phyloP scores from a whole-genome alignment of 2,329 filamentous ascomycete genomes.

The Fusarium lateritium region DNA sequence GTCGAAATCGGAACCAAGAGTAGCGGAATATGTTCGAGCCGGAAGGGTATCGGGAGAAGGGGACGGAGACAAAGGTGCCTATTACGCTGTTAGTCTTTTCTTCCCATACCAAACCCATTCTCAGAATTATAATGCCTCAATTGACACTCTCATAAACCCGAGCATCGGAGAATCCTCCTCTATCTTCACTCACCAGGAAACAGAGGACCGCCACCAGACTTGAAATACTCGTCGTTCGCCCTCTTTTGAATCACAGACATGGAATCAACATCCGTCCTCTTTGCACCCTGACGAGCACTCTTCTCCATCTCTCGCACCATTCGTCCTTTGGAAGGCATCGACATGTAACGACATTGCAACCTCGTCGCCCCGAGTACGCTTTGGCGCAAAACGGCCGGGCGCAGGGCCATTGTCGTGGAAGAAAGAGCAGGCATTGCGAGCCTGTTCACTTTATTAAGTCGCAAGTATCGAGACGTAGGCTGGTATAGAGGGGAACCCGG shows the following conservation, averaged over 20 bases:
- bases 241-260: slow-evolving; percentile 52
- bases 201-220: slow-evolving; percentile 52
- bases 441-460: not conserved
- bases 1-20: slow-evolving; percentile 55
- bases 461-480: slow-evolving; percentile 5
- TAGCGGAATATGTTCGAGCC: slow-evolving; percentile 53
- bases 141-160: not conserved
- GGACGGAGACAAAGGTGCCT: slow-evolving; percentile 66
- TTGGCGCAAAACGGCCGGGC: slow-evolving; percentile 41
- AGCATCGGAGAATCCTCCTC: not conserved
- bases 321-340: slow-evolving; percentile 45
- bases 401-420: slow-evolving; percentile 40
- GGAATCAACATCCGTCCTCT: slow-evolving; percentile 48
- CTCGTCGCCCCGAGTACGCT: slow-evolving; percentile 40
- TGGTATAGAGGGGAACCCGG: slow-evolving; percentile 27
- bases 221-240: slow-evolving; percentile 54
- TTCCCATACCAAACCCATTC: not conserved
- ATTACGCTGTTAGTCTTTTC: slow-evolving; percentile 6
- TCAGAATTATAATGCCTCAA: slow-evolving; percentile 9
- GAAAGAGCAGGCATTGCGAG: slow-evolving; percentile 38
- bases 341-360: slow-evolving; percentile 47
- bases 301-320: slow-evolving; percentile 52
- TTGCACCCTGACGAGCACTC: slow-evolving; percentile 39
- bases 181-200: slow-evolving; percentile 52
- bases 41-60: slow-evolving; percentile 54